Base-by-base conservation (phyloP, 352 stramenopile species). In the Plasmopara muralis region DNA sequence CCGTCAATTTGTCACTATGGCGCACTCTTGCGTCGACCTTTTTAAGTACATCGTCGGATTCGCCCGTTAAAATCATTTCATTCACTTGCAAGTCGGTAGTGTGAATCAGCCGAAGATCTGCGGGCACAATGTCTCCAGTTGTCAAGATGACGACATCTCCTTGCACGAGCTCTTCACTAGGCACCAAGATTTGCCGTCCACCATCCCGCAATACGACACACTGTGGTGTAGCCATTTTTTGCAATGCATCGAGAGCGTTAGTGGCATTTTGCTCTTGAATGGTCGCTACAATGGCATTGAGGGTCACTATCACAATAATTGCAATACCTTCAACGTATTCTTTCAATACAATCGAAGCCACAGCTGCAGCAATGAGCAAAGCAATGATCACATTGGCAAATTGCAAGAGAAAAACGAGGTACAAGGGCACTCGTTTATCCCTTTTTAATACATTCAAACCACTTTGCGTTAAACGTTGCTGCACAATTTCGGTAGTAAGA, bases 41-140 rank as follows among this genome's bases (percentile, higher is more conserved):
- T 66, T 90, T 88, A 9, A 83, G 50, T 43, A 88, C 77, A 45
- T 85, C 89, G 38, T 89, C 64, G 2, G 89, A 87, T 60, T 98
- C 94, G 39, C 94, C 94, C 6, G 94, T 98, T 5, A 98, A 72
- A 53, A 87, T 95, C 57, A 90, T 96, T 74, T 98, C 91, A 63
- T 98, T 96, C 5, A 97, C 77, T 55, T 90, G 83, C 33, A 89
- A 77, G 47, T 87, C 68, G 0, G 81, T 76, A 55, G 87, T 95
- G 47, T 83, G 72, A 9, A 94, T 67, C 5, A 98, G 74, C n/a
- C 90, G 64, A 16, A 94, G 86, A 60, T 98, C 94, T 0, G 86
- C 76, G 1, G 90, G 87, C 30, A 98, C 85, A 52, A 97, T 93
- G 57, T 98, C 94, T n/a, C 92, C 94, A 14, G 86, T 95, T 15